Base-by-base conservation (phyloP, 495 filamentous ascomycete genomes). In the Penicillium lividum region DNA sequence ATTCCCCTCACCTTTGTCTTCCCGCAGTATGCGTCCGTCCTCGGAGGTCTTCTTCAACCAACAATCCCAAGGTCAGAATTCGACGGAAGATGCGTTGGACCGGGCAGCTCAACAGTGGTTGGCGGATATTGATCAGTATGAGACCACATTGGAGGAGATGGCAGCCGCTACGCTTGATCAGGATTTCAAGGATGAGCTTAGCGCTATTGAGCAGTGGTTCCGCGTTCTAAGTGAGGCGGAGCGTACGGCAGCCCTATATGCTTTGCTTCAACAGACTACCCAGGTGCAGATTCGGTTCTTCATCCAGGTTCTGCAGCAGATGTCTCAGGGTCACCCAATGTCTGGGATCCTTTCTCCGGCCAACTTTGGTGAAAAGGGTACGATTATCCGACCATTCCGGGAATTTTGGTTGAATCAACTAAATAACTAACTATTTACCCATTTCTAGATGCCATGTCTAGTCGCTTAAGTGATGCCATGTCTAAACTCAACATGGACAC, bases 221-320 rank as follows among this genome's bases (percentile, higher is more conserved):
- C 89, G 92, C 46, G 94, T 98, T 29, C 80, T 98, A 54, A 97
- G 93, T 67, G 94, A 98, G 75, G 92, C 94, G 18, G 94, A 98
- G 77, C 80, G 94, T 52, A 98, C 94, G 7, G 94, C 94, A 40
- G 95, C 94, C 28, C 75, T 98, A 44, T 98, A 98, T 76, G 93
- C 94, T 33, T 78, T 98, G 58, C 79, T 98, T 46, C 95, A 98
- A 81, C 94, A 98, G 76, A 97, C 94, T 7, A 98, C 94, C 5
- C 95, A 98, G 74, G 93, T 98, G 53, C 94, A 98, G 77, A 97
- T 97, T 60, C 89, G 95, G 49, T 98, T 98, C 80, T 98, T 98
- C 78, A 98, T 97, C 64, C 92, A 96, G 74, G 94, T 98, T 33
- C 77, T 98, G 65, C 91, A 98, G 79, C 93, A 98, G 72, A 98